Percentiles rank a stretch among this genome's conserved stretches.
Evolutionary conservation across 176 grass and related monocot species (phyloP).

Genomic region (Puccinellia tenuiflora): DNA sequence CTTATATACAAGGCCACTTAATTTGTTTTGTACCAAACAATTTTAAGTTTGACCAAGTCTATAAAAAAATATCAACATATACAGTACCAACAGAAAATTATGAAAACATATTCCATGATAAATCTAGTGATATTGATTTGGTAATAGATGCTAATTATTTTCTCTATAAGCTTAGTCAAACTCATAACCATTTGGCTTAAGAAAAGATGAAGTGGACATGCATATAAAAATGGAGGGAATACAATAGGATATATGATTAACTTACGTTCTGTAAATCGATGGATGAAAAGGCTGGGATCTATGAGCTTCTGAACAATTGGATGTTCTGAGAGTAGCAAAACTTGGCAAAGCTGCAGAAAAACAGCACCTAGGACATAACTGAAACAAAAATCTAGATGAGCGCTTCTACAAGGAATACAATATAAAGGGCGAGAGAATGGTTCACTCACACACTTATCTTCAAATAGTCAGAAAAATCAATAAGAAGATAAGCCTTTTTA

Average conservation of each 20-base stretch:
- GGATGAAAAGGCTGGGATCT: conserved; percentile 96
- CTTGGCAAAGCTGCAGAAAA: conserved; percentile 95
- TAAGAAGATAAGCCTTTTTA: conserved; percentile 88
- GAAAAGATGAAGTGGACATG: background rate
- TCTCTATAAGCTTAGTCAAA: background rate
- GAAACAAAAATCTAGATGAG: conserved; percentile 39
- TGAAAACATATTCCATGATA: background rate
- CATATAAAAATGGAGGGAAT: background rate
- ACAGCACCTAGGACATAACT: conserved; percentile 93
- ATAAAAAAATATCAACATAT: no score
- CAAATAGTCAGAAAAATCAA: conserved; percentile 86
- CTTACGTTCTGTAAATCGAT: conserved; percentile 96
- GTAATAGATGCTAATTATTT: background rate
- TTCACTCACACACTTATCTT: conserved; percentile 79
- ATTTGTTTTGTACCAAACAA: background rate
- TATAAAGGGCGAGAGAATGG: conserved; percentile 5
- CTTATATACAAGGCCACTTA: background rate
- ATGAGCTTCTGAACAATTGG: conserved; percentile 79
- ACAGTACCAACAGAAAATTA: no score
- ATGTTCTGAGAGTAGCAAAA: conserved; percentile 66
- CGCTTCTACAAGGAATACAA: conserved; percentile 12
- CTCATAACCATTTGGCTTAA: background rate
- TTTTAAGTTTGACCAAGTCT: background rate
- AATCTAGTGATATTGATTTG: background rate
- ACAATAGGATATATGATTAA: conserved; percentile 8